These are phyloP conservation scores for Candida pseudofarinosa DNA, from an alignment of 805 yeast genomes.

Conservation along the genomic window DNA sequence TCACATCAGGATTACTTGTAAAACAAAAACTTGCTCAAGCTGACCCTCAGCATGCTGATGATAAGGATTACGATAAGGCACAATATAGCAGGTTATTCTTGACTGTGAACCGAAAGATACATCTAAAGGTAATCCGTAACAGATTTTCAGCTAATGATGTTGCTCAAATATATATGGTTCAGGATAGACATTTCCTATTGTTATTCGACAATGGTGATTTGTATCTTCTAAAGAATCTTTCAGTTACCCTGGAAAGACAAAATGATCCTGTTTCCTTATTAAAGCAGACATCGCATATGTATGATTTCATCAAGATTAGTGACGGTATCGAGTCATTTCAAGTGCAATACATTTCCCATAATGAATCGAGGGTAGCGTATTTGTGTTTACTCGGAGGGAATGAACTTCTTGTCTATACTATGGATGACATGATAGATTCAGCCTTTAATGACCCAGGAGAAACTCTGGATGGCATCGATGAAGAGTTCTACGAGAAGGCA, in stretches of 20 bases:
- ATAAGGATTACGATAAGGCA: background rate
- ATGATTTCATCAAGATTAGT: conserved; percentile 30
- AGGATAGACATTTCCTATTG: conserved; percentile 30
- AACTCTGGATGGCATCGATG: conserved; percentile 13
- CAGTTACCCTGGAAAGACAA: conserved; percentile 1
- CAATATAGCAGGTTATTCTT: conserved; percentile 23
- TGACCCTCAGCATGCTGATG: conserved; percentile 3
- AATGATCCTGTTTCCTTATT: conserved; percentile 4
- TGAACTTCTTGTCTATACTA: conserved; percentile 25
- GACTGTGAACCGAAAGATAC: conserved; percentile 28
- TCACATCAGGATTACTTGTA: conserved; percentile 1
- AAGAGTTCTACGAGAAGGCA: background rate
- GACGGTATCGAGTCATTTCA: conserved; percentile 30
- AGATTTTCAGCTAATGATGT: conserved; percentile 21
- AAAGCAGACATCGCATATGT: conserved; percentile 22
- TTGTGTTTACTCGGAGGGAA: conserved; percentile 38
- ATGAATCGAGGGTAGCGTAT: conserved; percentile 6
- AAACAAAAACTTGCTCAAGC: conserved; percentile 3
- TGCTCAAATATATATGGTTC: conserved; percentile 21
- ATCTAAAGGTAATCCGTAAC: conserved; percentile 27
- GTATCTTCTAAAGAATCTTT: conserved; percentile 31
- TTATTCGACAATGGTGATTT: conserved; percentile 37
- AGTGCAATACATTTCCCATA: conserved; percentile 16
- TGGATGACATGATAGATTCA: conserved; percentile 19
- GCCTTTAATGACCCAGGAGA: conserved; percentile 13